A percentile compares a stretch with the other conserved stretches of the same genome.
phyloP scores from a whole-genome alignment of 2,329 filamentous ascomycete genomes.

The Uncinocarpus reesii region DNA sequence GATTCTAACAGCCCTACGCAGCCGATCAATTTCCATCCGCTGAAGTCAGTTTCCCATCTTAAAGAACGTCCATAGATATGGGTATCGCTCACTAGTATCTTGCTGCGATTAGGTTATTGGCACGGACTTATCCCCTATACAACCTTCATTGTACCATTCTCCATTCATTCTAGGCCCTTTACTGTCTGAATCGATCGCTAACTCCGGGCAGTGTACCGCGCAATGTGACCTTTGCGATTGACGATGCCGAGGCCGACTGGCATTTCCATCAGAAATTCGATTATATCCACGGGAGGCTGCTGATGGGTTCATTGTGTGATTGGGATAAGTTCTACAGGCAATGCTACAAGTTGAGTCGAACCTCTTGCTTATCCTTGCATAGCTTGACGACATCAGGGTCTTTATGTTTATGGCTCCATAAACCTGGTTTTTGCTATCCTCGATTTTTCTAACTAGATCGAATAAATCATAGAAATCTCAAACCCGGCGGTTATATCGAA shows the following conservation, averaged over 20 bases:
- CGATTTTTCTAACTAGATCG: background rate
- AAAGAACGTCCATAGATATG: background rate
- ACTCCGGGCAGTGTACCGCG: slow-evolving; percentile 19
- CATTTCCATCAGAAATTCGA: slow-evolving; percentile 20
- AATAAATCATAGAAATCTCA: slow-evolving; percentile 28
- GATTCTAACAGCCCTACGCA: background rate
- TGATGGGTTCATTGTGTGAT: slow-evolving; percentile 17
- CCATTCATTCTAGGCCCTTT: background rate
- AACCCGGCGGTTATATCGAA: slow-evolving; percentile 42
- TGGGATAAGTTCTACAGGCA: slow-evolving; percentile 18
- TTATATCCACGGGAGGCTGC: slow-evolving; percentile 18
- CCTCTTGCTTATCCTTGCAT: background rate
- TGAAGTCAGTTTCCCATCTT: slow-evolving; percentile 1
- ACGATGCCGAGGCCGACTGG: slow-evolving; percentile 21
- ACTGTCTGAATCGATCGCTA: background rate
- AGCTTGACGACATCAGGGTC: too few species aligned
- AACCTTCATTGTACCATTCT: background rate
- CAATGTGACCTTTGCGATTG: slow-evolving; percentile 20
- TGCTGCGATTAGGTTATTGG: slow-evolving; percentile 5
- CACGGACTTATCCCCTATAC: slow-evolving; percentile 14
- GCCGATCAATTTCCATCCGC: slow-evolving; percentile 11
- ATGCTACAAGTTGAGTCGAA: background rate
- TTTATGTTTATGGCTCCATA: too few species aligned
- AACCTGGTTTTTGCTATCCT: background rate
- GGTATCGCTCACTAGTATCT: background rate